These are phyloP conservation scores for Naganishia vishniacii DNA, from an alignment of 768 basidiomycete genomes.

Conservation along the genomic window DNA sequence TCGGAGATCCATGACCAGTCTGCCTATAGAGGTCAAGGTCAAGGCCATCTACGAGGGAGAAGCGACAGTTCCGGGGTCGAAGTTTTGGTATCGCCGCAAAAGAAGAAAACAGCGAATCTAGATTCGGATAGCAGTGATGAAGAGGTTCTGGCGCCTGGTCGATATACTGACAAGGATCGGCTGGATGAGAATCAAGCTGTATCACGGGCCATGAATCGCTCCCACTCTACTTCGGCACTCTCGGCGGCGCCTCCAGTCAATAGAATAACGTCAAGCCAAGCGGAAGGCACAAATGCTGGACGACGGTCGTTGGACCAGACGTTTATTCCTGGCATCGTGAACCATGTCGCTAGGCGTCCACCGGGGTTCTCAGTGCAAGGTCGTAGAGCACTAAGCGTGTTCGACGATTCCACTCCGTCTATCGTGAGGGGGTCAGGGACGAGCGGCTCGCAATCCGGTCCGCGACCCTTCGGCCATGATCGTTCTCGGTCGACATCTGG, in stretches of 20 bases:
- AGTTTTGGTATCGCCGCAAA: conserved; percentile 18
- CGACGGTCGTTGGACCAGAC: conserved; percentile 8
- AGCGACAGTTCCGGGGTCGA: conserved; percentile 12
- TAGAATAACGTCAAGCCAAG: no score
- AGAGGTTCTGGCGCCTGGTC: conserved; percentile 7
- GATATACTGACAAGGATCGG: not conserved
- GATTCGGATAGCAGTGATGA: conserved; percentile 10
- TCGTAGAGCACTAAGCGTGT: conserved; percentile 2
- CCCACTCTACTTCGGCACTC: conserved; percentile 8
- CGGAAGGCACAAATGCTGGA: not conserved
- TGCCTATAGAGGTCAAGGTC: not conserved
- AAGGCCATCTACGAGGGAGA: conserved; percentile 4
- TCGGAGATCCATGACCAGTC: not conserved
- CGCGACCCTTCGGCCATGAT: conserved; percentile 17
- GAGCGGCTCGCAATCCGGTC: not conserved
- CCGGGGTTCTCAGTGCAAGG: not conserved
- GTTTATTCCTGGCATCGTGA: not conserved
- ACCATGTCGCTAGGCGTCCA: not conserved
- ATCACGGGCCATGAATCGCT: conserved; percentile 4
- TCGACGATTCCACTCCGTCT: not conserved
- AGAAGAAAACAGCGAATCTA: not conserved
- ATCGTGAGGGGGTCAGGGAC: not conserved
- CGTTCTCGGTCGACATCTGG: conserved; percentile 18
- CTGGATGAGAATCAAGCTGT: not conserved
- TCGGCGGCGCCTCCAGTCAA: not conserved